Conservation (phyloP, 1,139 yeast genomes). For the Scheffersomyces illinoinensis region DNA sequence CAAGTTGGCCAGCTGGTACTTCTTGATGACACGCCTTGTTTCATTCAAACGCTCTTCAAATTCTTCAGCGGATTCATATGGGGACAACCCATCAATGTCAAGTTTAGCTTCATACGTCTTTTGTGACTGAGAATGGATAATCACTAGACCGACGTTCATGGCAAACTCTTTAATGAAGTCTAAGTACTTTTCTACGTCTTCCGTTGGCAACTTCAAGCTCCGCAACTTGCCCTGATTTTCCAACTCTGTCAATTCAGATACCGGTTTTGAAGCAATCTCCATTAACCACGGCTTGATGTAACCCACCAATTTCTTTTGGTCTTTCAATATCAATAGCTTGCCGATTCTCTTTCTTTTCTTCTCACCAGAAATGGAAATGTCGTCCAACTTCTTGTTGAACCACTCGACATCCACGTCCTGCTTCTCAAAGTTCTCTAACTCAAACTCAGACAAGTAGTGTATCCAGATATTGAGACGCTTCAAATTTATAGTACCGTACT, state of each 20-base stretch:
- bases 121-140: conserved; percentile 59
- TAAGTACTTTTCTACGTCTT: conserved; percentile 49
- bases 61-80: conserved; percentile 64
- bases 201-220: conserved; percentile 47
- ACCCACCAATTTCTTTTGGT: conserved; percentile 68
- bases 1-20: conserved; percentile 72
- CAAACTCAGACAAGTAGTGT: conserved; percentile 65
- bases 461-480: conserved; percentile 74
- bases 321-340: conserved; percentile 63
- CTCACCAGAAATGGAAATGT: conserved; percentile 73
- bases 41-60: conserved; percentile 50
- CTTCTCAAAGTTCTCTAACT: conserved; percentile 77
- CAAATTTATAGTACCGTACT: conserved; percentile 78
- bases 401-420: conserved; percentile 86
- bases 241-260: conserved; percentile 28
- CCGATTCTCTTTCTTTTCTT: conserved; percentile 67
- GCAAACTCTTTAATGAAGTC: conserved; percentile 65
- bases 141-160: conserved; percentile 62
- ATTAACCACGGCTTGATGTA: conserved; percentile 69
- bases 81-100: conserved; percentile 74
- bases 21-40: conserved; percentile 50
- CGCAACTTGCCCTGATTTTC: conserved; percentile 52
- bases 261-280: conserved; percentile 34
- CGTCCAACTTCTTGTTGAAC: conserved; percentile 84
- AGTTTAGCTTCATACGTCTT: conserved; percentile 58